Base-by-base conservation (phyloP, 805 yeast species). In the Candida multigemmis region DNA sequence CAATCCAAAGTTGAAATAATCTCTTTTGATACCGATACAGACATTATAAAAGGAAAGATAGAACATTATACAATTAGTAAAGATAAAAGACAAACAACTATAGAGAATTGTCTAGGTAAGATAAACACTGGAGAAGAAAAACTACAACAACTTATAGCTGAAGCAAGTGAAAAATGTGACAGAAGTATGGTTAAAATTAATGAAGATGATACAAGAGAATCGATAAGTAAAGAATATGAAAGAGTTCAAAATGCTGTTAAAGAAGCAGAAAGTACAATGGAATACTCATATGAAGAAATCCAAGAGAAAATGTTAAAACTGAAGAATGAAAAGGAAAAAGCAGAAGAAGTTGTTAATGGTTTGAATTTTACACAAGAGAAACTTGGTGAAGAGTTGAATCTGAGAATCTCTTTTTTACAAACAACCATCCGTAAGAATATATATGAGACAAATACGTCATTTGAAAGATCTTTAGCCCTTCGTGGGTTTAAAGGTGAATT, bases 401-500 rank as follows among this genome's bases (percentile, higher is more conserved):
- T 40, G 12, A 44, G 68, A 32, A 45, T 57, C 21, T 46, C 46
- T 20, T 49, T 45, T 28, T 41, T 61, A 23, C 41, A 50, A 13
- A 57, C 56, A 17, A 50, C 61, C 2, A 53, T 55, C 11, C 34
- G 40, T 8, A 45, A 49, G 23, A 48, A 45, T 15, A 41, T 55
- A 15, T 36, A 42, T 5, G 50, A 59, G 23, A 65, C 65, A 2
- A 41, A 41, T 16, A 36, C 44, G 27, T 49, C 65, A 5, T 82
- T 82, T 47, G 73, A 71, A 33, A 56, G 63, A 22, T 71, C 85
- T 0, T 50, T 82, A 36, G 68, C 64, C 24, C 56, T 70, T 22
- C 65, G 96, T 51, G 80, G 81, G 3, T 86, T 81, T 47, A 63
- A 68, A 6, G 97, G 96, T 8, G 61, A 66, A 26, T 61, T 91